Evolutionary conservation across 352 stramenopile species (phyloP), one percentile per base, ranked within the genome.

Genomic region (Phytophthora gonapodyides): DNA sequence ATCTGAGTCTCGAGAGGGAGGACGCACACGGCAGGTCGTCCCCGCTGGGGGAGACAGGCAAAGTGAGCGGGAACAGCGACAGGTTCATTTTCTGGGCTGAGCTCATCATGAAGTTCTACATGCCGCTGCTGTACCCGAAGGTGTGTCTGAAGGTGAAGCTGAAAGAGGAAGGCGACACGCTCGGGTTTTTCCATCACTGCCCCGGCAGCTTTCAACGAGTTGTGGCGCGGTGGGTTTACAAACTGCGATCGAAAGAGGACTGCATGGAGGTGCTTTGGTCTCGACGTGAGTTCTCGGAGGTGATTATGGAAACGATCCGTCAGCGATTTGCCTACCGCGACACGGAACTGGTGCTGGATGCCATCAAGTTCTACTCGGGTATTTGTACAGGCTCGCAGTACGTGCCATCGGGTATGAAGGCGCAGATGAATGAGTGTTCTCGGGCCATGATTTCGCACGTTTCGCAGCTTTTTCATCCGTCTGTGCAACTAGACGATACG

Each of bases 101-200:
- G 21, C 66, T 96, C 10, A 91, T 96, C 52, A 96, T 96, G 87
- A 84, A 85, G 35, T 96, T 91, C 48, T 96, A 93, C 60, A 96
- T 96, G 87, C 87, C 87, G 27, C 57, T 96, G 36, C 55, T 96
- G 48, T 96, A 92, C 58, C 87, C 87, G 2, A 96, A 96, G 45
- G 69, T 94, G 8, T 94, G 87, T 69, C 62, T 94, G 15, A 92
- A 94, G 54, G 75, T 87, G 8, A 91, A 91, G 44, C 65, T 96
- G 43, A 96, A 96, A 73, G 87, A 93, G 17, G 86, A 93, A 53
- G 67, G 64, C 8, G 84, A 96, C 46, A 83, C 74, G 31, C 70
- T 90, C 11, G 87, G 87, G 6, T 96, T 96, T 52, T 96, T 94
- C 54, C 87, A 96, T 49, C 87, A 96, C 46, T 96, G 87, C 40